A percentile compares a stretch with the other conserved stretches of the same genome.
These are phyloP conservation scores for Boletus huronensis DNA, from an alignment of 768 basidiomycete species.

Conservation along the genomic window DNA sequence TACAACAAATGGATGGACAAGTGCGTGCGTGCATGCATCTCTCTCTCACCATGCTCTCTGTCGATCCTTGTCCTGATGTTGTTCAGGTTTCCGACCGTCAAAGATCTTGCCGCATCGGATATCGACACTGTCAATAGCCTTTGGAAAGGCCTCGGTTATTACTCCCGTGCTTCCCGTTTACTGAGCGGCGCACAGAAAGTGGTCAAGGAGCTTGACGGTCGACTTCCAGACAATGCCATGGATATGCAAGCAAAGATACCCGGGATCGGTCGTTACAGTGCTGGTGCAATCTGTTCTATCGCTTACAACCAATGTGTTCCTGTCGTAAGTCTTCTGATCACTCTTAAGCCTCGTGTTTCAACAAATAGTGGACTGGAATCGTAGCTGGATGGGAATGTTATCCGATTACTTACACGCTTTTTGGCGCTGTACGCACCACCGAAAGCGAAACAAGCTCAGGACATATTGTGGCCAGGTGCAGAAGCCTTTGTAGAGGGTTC, in stretches of 20 bases:
- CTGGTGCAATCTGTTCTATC: constrained; percentile 81
- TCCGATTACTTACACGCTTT: constrained; percentile 78
- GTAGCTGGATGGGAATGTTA: constrained; percentile 89
- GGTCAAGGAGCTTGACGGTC: constrained; percentile 60
- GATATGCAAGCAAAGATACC: constrained; percentile 82
- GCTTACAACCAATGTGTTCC: constrained; percentile 82
- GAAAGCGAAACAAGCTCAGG: constrained; percentile 73
- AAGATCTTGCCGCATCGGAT: constrained; percentile 64
- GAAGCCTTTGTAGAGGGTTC: constrained; percentile 57
- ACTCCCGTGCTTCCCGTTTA: constrained; percentile 79
- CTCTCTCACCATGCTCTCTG: neutral
- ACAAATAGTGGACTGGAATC: neutral
- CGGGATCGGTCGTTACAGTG: constrained; percentile 87
- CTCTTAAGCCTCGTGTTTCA: neutral
- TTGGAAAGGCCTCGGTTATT: constrained; percentile 94
- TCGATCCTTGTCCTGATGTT: neutral
- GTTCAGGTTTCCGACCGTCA: constrained; percentile 75
- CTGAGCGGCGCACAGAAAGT: constrained; percentile 81
- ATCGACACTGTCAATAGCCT: constrained; percentile 83
- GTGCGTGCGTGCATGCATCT: constrained; percentile 38
- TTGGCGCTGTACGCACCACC: constrained; percentile 80
- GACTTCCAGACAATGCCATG: constrained; percentile 74
- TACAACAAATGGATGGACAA: constrained; percentile 84
- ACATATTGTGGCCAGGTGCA: constrained; percentile 82
- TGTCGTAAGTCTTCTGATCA: constrained; percentile 54